phyloP scores from a whole-genome alignment of 2,329 filamentous ascomycete species.

The Calonectria naviculata region DNA sequence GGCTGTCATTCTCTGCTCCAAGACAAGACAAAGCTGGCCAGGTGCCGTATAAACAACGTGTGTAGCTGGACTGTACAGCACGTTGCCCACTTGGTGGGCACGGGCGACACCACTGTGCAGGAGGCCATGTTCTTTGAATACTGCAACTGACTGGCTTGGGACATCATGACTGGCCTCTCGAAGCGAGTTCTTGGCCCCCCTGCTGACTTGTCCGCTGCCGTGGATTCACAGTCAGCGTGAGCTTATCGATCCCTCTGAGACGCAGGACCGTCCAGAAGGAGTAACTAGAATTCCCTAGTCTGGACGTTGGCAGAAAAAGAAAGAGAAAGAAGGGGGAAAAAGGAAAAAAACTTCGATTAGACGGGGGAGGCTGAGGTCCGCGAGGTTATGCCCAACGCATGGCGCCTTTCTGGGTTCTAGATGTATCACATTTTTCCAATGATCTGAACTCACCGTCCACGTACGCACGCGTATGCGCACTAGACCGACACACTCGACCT shows the following conservation, averaged over 20 bases:
- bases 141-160: not conserved
- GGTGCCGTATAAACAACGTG: not conserved
- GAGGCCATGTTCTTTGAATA: not conserved
- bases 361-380: slow-evolving; percentile 4
- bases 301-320: slow-evolving; percentile 15
- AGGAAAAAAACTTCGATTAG: not conserved
- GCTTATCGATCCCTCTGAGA: slow-evolving; percentile 30
- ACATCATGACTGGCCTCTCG: not conserved
- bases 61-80: not conserved
- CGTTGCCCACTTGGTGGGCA: not conserved
- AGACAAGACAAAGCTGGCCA: slow-evolving; percentile 8
- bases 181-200: slow-evolving; percentile 1
- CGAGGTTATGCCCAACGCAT: slow-evolving; percentile 8
- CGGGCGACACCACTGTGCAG: not conserved
- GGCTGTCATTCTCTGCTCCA: not conserved
- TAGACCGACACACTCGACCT: slow-evolving; percentile 4
- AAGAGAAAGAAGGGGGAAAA: not conserved
- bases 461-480: not conserved
- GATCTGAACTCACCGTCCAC: slow-evolving; percentile 15
- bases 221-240: slow-evolving; percentile 14
- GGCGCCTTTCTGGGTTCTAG: not conserved
- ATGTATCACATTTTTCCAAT: not conserved
- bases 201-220: not conserved
- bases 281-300: slow-evolving; percentile 9
- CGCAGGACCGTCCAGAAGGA: not conserved